Evolutionary conservation across 768 basidiomycete species (phyloP), one percentile per base, ranked within the genome.

Genomic region (Leucogyrophana mollusca): DNA sequence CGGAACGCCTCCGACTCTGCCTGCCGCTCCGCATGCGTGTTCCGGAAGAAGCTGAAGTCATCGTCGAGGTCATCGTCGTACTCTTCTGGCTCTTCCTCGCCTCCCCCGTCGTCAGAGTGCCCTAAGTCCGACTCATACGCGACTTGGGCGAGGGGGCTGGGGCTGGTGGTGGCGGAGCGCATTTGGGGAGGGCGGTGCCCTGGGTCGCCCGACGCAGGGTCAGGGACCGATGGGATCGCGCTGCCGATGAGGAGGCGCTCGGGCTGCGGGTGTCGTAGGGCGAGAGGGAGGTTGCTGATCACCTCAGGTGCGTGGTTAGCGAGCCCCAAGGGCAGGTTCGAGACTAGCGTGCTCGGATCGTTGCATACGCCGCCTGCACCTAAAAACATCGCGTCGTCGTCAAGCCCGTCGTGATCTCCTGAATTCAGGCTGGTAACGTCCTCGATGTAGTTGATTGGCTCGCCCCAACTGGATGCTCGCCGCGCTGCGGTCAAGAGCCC

Each of bases 391-490:
- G 76, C 75, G 47, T 78, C 77, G 22, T 78, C 77, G 52, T 78
- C 73, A 34, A 72, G 54, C 50, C 66, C 70, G 9, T 71, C 77
- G 33, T 71, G 69, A 20, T 76, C 74, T 23, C 66, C 72, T 11
- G 71, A 73, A 47, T 77, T 69, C 37, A 78, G 50, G 45, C 71
- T 74, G 34, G 60, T 68, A 53, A 73, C 65, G 34, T 73, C 72
- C 36, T 72, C 72, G 55, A 67, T 43, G 53, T 64, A 60, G 58
- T 59, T 73, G 53, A 66, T 69, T 13, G 72, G 60, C 9, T 69
- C 81, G 0, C 80, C 82, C 83, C 83, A 85, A 55, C 82, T 84
- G 40, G 82, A 80, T 9, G 84, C 83, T 4, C 84, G 71, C 48
- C 78, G 71, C 21, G 77, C 80, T 24, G 73, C 72, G 10, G 69